Evolutionary conservation across 441 rosid species (phyloP), one percentile per base, ranked within the genome.

Genomic region (Gossypium trilobum): DNA sequence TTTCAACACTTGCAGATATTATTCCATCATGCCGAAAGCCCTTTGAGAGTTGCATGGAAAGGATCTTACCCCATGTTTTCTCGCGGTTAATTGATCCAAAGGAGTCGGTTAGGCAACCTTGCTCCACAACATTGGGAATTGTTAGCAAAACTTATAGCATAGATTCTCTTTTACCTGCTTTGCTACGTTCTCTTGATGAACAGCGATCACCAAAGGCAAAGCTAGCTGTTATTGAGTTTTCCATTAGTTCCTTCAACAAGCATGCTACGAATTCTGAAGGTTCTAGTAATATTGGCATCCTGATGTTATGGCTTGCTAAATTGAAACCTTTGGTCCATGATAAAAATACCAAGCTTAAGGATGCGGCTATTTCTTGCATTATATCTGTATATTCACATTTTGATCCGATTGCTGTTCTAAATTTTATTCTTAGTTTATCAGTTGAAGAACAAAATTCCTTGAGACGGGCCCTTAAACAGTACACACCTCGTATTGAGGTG

Each of bases 151-250:
- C 99, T 74, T 95, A 95, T 82, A 87, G 91, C 75, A 84, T 87
- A 62, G 99, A 95, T 88, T 81, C 91, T 66, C 92, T 95, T 59
- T 86, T 95, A 73, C 91, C 99, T 66, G 95, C 99, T 68, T 82
- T 95, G 77, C 91, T 95, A 55, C 96, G 99, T 72, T 95, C 99
- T 65, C 82, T 95, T 48, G 99, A 95, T 88, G 99, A 95, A 75
- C 99, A 95, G 78, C 87, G 99, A 58, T 93, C 98, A 58, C 98
- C 99, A 54, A 95, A 93, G 87, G 98, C 99, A 76, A 95, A 95
- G 81, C 84, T 95, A 82, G 99, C 98, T 68, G 98, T 95, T 70
- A 93, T 93, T 75, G 98, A 93, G 82, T 95, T 87, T 83, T 86
- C 98, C 54, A 84, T 93, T 78, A 85, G 82, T 82, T 91, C 97